Conservation (phyloP, 2,329 filamentous ascomycete species). For the Orbilia blumenaviensis region DNA sequence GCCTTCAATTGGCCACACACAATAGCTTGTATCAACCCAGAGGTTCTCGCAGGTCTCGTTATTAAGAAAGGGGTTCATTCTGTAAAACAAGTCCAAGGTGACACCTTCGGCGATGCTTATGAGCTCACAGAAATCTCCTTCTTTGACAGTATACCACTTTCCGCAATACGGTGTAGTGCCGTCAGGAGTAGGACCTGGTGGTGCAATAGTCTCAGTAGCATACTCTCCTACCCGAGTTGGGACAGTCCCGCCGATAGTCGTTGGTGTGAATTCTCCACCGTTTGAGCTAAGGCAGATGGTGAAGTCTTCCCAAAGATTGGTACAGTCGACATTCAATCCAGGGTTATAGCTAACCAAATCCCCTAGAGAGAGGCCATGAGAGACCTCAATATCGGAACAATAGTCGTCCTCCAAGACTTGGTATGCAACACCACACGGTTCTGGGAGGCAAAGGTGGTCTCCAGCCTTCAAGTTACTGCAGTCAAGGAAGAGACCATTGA, state of each 20-base stretch:
- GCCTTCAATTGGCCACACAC: slow-evolving; percentile 10
- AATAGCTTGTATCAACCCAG: slow-evolving; percentile 4
- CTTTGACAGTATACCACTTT: slow-evolving; percentile 19
- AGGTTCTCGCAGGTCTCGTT: slow-evolving; percentile 15
- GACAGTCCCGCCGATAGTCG: not conserved
- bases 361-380: not conserved
- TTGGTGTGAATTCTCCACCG: not conserved
- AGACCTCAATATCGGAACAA: not conserved
- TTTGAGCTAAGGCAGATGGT: slow-evolving; percentile 18
- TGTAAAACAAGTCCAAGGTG: slow-evolving; percentile 9
- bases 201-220: not conserved
- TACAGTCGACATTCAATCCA: slow-evolving; percentile 5
- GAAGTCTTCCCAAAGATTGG: slow-evolving; percentile 8
- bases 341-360: slow-evolving; percentile 11
- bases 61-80: slow-evolving; percentile 17
- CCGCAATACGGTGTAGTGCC: slow-evolving; percentile 16
- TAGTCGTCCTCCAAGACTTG: slow-evolving; percentile 2
- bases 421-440: not conserved
- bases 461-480: slow-evolving; percentile 13
- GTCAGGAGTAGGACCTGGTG: not conserved
- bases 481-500: slow-evolving; percentile 17
- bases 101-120: slow-evolving; percentile 1
- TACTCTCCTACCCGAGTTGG: slow-evolving; percentile 17
- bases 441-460: slow-evolving; percentile 2
- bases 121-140: slow-evolving; percentile 16